A percentile compares a stretch with the other conserved stretches of the same genome.
phyloP scores from a whole-genome alignment of 208 protist species.

The Novymonas esmeraldas region DNA sequence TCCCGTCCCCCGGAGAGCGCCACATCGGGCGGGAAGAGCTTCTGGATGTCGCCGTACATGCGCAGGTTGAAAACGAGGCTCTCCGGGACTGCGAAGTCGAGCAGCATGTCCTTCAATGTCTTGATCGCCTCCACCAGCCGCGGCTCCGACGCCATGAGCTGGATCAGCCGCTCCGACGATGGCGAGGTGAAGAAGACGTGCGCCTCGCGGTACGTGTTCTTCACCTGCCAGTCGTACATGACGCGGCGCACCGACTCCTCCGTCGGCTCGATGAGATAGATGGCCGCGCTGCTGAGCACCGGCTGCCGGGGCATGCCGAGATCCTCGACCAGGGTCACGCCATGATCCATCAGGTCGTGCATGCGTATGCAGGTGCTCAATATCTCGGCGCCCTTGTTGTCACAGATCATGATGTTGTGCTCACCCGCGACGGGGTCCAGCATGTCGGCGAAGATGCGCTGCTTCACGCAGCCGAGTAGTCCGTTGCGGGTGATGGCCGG shows the following conservation, averaged over 20 bases:
- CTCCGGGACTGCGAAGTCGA: slow-evolving; percentile 72
- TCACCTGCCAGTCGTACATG: slow-evolving; percentile 68
- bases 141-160: slow-evolving; percentile 47
- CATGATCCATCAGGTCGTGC: slow-evolving; percentile 81
- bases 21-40: slow-evolving; percentile 46
- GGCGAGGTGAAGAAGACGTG: slow-evolving; percentile 77
- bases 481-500: slow-evolving; percentile 29
- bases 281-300: slow-evolving; percentile 57
- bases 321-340: slow-evolving; percentile 80
- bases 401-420: slow-evolving; percentile 79
- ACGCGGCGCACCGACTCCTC: slow-evolving; percentile 53
- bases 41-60: slow-evolving; percentile 52
- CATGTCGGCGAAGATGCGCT: slow-evolving; percentile 62
- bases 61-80: slow-evolving; percentile 71
- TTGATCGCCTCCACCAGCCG: slow-evolving; percentile 44
- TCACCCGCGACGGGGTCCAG: slow-evolving; percentile 51
- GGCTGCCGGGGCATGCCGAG: slow-evolving; percentile 61
- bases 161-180: slow-evolving; percentile 40
- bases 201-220: slow-evolving; percentile 63
- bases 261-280: slow-evolving; percentile 70
- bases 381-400: slow-evolving; percentile 51
- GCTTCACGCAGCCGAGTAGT: slow-evolving; percentile 59
- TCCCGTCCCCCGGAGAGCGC: slow-evolving; percentile 34
- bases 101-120: slow-evolving; percentile 69
- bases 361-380: slow-evolving; percentile 71